Base-by-base conservation (phyloP, 2,329 filamentous ascomycete genomes). In the Claviceps cyperi region DNA sequence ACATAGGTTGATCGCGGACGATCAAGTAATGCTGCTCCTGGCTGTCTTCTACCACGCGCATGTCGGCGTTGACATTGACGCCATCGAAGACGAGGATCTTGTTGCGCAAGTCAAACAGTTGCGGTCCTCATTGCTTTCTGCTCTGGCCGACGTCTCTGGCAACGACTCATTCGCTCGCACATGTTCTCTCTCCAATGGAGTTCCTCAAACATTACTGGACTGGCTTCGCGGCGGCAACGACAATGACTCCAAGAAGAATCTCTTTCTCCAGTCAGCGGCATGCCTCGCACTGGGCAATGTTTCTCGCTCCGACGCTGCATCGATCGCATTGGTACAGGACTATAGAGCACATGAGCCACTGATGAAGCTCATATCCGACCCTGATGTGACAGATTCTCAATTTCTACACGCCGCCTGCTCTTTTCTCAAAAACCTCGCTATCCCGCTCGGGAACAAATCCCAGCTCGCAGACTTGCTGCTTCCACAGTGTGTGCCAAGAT, bases 381-480 rank as follows among this genome's bases (percentile, higher is more conserved):
- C 66, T 0, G 56, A 62, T 8, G 59, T 72, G 40, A 61, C 57
- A 7, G 69, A 75, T 53, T 60, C 70, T 1, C 76, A 80, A 53
- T 71, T 80, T 15, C 66, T 79, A 0, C 78, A 82, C 57, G 70
- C 77, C 1, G 66, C 69, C 2, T 66, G 83, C 17, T 74, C 77
- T 7, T 81, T 81, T 57, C 71, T 82, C 52, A 82, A 81, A 62
- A 83, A 83, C 59, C 72, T 83, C 8, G 76, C 79, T 24, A 77
- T 83, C 47, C 76, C 78, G 0, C 51, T 63, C 0, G 59, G 62
- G 24, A 83, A 83, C 63, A 82, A 80, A 59, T 54, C 67, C 2
- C 46, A 64, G 0, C 66, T 83, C 1, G 73, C 73, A 15, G 62
- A 63, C 5, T 63, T 81, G 2, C 64, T 81, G 3, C 65, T 69